phyloP scores from a whole-genome alignment of 768 basidiomycete genomes.

The Cubamyces sp. region DNA sequence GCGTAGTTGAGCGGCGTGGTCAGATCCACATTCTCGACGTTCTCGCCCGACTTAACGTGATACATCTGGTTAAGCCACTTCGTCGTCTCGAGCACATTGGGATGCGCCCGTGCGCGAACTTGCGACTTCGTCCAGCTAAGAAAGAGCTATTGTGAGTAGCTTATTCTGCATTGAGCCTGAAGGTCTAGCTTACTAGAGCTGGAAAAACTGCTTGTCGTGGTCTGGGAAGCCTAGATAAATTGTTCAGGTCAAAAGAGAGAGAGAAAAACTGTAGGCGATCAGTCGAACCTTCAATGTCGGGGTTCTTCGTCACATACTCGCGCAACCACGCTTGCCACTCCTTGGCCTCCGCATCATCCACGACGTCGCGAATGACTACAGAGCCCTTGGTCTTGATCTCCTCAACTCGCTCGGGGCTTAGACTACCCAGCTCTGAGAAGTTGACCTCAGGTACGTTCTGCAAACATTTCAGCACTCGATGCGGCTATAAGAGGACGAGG shows the following conservation, averaged over 20 bases:
- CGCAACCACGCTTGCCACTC: slow-evolving; percentile 61
- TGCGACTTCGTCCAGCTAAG: slow-evolving; percentile 55
- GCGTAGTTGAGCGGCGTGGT: slow-evolving; percentile 68
- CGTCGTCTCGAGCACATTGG: slow-evolving; percentile 60
- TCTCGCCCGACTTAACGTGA: slow-evolving; percentile 43
- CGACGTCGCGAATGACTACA: slow-evolving; percentile 64
- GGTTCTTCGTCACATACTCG: slow-evolving; percentile 60
- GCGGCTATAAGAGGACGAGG: background rate
- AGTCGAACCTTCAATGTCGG: slow-evolving; percentile 52
- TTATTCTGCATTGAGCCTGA: too few species aligned
- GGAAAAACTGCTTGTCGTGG: slow-evolving; percentile 72
- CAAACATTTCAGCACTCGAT: background rate
- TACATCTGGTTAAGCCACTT: slow-evolving; percentile 71
- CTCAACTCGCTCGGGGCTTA: slow-evolving; percentile 50
- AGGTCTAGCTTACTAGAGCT: slow-evolving; percentile 58
- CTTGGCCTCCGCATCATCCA: slow-evolving; percentile 56
- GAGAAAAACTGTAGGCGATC: too few species aligned
- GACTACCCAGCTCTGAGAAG: slow-evolving; percentile 53
- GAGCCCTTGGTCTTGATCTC: slow-evolving; percentile 58
- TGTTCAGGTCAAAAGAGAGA: background rate
- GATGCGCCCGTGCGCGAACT: slow-evolving; percentile 70
- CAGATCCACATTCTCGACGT: slow-evolving; percentile 59
- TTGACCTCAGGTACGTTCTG: slow-evolving; percentile 67
- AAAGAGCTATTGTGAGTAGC: too few species aligned
- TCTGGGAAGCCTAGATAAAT: slow-evolving; percentile 50